phyloP scores from a whole-genome alignment of 768 basidiomycete species.

The Coprinellus aureogranulatus region DNA sequence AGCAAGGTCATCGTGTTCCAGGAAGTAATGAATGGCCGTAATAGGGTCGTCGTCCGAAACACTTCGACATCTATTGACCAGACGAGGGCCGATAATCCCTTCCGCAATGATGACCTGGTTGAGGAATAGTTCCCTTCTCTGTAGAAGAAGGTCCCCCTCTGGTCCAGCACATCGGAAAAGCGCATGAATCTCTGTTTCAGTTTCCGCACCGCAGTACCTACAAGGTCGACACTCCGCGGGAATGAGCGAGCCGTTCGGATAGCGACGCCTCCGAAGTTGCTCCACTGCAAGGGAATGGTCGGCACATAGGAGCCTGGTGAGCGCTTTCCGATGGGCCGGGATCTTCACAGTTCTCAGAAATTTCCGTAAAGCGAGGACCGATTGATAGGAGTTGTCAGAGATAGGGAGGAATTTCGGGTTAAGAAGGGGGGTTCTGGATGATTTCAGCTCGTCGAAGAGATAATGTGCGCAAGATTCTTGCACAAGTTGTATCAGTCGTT shows the following conservation, averaged over 20 bases:
- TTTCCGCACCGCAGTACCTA: background rate
- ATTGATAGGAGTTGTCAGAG: background rate
- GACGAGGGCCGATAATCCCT: background rate
- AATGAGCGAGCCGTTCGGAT: background rate
- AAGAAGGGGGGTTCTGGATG: background rate
- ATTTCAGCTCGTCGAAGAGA: background rate
- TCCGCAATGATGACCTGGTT: background rate
- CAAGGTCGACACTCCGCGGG: background rate
- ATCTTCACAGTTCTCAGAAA: background rate
- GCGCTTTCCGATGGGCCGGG: background rate
- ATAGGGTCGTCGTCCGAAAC: background rate
- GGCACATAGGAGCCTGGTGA: background rate
- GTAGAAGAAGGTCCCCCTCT: background rate
- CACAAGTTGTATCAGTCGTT: background rate
- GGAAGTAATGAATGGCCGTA: background rate
- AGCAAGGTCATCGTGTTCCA: background rate
- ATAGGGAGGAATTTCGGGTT: background rate
- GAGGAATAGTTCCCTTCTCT: background rate
- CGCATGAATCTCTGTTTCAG: background rate
- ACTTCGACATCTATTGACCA: background rate
- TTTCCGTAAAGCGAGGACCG: background rate
- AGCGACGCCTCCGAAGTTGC: background rate
- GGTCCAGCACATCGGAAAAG: background rate
- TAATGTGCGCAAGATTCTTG: background rate
- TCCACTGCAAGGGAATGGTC: background rate